phyloP scores from a whole-genome alignment of 768 basidiomycete species.

The Hygrophoropsis aurantiaca region DNA sequence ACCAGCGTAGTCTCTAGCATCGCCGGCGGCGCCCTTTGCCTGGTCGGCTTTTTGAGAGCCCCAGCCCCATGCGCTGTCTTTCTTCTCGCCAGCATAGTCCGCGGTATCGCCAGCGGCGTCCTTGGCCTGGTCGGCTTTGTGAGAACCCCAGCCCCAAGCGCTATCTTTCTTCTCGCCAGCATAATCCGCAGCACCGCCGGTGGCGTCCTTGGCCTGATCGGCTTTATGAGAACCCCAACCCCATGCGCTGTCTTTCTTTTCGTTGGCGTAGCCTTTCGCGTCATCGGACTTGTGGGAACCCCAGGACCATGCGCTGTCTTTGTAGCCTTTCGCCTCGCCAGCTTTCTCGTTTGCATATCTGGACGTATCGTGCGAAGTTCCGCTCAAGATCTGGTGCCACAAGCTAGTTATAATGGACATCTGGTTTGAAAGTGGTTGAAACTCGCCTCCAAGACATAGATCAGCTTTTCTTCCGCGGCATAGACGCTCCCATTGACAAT shows the following conservation, averaged over 20 bases:
- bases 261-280: slow-evolving; percentile 1
- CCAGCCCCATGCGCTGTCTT: slow-evolving; percentile 12
- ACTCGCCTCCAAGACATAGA: slow-evolving; percentile 38
- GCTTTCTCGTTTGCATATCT: slow-evolving; percentile 26
- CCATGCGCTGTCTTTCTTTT: slow-evolving; percentile 2
- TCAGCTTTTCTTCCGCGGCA: slow-evolving; percentile 76
- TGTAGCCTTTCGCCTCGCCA: slow-evolving; percentile 4
- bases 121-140: slow-evolving; percentile 25
- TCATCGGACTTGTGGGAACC: slow-evolving; percentile 14
- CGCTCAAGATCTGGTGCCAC: slow-evolving; percentile 37
- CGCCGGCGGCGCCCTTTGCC: slow-evolving; percentile 19
- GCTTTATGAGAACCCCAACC: slow-evolving; percentile 11
- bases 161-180: slow-evolving; percentile 1
- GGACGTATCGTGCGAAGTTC: slow-evolving; percentile 26
- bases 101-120: slow-evolving; percentile 25
- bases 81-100: slow-evolving; percentile 8
- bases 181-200: not conserved
- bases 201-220: slow-evolving; percentile 9
- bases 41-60: slow-evolving; percentile 23
- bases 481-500: slow-evolving; percentile 66
- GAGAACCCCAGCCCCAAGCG: slow-evolving; percentile 15
- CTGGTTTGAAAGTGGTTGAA: not conserved
- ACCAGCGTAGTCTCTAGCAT: slow-evolving; percentile 17
- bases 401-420: not conserved
- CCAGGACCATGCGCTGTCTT: not conserved